Conservation (phyloP, 176 grass and related monocot species). For the Pharus latifolius region DNA sequence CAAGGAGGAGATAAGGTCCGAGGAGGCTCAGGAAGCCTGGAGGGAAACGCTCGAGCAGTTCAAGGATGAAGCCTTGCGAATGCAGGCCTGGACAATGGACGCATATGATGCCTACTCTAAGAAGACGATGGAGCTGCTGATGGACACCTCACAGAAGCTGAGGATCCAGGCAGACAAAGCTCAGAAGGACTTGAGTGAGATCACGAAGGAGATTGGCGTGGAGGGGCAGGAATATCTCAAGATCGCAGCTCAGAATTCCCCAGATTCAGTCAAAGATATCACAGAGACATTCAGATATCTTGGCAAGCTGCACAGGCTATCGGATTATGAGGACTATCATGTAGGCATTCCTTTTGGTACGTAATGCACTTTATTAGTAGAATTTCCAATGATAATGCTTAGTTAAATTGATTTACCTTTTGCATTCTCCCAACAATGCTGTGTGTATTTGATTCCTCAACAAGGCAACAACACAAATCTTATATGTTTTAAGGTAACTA, state of each 20-base stretch:
- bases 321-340: conserved; percentile 71
- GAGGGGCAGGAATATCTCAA: conserved; percentile 78
- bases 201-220: conserved; percentile 49
- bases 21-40: conserved; percentile 56
- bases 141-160: conserved; percentile 57
- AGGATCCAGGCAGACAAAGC: conserved; percentile 81
- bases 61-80: conserved; percentile 56
- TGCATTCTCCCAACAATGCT: background rate
- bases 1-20: conserved; percentile 23
- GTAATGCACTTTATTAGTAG: background rate
- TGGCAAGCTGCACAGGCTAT: conserved; percentile 39
- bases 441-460: background rate
- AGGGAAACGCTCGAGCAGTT: conserved; percentile 54
- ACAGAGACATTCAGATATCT: conserved; percentile 35
- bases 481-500: background rate
- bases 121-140: conserved; percentile 47
- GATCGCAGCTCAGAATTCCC: conserved; percentile 63
- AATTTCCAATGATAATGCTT: background rate
- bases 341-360: conserved; percentile 85
- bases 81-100: conserved; percentile 35
- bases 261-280: conserved; percentile 70
- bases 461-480: background rate
- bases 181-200: conserved; percentile 49
- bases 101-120: conserved; percentile 67
- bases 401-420: background rate